Evolutionary conservation across 2,329 filamentous ascomycete species (phyloP), one percentile per base, ranked within the genome.

Genomic region (Aspergillus clavatus): DNA sequence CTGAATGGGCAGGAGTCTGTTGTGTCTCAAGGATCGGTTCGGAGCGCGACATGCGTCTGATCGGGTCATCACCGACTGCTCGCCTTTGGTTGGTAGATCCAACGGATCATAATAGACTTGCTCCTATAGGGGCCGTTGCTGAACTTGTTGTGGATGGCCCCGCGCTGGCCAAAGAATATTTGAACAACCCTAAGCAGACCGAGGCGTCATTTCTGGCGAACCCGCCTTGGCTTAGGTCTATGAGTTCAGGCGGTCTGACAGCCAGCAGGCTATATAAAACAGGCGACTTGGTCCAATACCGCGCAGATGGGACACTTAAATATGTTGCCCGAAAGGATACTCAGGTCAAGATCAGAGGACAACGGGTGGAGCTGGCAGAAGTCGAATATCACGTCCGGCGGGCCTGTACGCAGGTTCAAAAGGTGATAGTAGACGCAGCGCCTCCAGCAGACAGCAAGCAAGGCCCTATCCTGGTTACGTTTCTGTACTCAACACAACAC

Each of bases 91-190:
- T 64, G 31, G 52, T 56, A 0, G 53, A 62, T 43, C 51, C 56
- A 0, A 42, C 46, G 14, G 52, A 60, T 33, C 51, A 51, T 43
- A 39, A 55, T 11, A 24, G 27, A 16, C 45, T 63, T 12, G 47
- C 56, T 5, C 57, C 66, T 2, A 48, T 70, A 5, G 71, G 70
- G 11, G 56, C 54, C 8, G 56, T 67, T 6, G 70, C 70, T n/a
- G 70, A 73, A 45, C 40, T 72, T 14, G 41, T 69, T 5, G 43
- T 72, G 11, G 61, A 68, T 46, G 67, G 69, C 0, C 66, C 67
- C 0, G 58, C 58, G 7, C 53, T 72, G 1, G n/a, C n/a, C n/a
- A n/a, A n/a, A n/a, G 67, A 55, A 5, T 72, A 72, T 43, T 39
- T 69, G 8, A 47, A 54, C n/a, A 41, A 57, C 11, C 28, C 28